Conservation (phyloP, 176 grass and related monocot genomes). For the Rhynchospora breviuscula region DNA sequence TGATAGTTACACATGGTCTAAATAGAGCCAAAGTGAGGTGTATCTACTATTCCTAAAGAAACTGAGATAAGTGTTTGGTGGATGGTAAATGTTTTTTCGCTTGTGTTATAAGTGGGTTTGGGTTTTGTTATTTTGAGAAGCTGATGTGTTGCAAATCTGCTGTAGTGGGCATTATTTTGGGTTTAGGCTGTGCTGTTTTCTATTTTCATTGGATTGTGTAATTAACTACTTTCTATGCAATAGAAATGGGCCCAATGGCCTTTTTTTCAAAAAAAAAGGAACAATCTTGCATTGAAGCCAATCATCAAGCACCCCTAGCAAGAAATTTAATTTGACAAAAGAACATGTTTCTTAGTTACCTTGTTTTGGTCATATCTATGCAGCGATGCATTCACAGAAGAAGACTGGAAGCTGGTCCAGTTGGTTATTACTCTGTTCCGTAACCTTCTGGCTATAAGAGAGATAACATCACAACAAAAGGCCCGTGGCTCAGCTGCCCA, state of each 20-base stretch:
- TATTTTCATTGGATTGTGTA: no score
- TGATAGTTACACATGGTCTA: not conserved
- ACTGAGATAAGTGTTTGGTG: not conserved
- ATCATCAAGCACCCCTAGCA: not conserved
- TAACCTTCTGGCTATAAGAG: constrained; percentile 77
- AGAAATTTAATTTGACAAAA: not conserved
- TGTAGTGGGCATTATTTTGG: no score
- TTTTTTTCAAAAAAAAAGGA: not conserved
- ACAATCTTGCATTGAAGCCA: not conserved
- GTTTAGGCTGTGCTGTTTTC: no score
- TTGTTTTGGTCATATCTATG: constrained; percentile 35
- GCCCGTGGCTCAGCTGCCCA: constrained; percentile 67
- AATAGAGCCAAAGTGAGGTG: not conserved
- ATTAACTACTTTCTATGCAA: no score
- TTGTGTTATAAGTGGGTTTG: no score
- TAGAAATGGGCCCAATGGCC: no score
- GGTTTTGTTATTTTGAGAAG: no score
- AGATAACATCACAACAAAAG: constrained; percentile 84
- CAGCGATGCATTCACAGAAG: constrained; percentile 81
- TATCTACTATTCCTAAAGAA: not conserved
- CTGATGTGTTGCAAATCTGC: no score
- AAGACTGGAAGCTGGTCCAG: constrained; percentile 97
- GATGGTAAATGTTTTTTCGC: no score
- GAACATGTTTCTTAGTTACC: not conserved
- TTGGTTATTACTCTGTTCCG: constrained; percentile 89